These are phyloP conservation scores for Taphrina populina DNA, from an alignment of 1,139 yeast genomes.

Conservation along the genomic window DNA sequence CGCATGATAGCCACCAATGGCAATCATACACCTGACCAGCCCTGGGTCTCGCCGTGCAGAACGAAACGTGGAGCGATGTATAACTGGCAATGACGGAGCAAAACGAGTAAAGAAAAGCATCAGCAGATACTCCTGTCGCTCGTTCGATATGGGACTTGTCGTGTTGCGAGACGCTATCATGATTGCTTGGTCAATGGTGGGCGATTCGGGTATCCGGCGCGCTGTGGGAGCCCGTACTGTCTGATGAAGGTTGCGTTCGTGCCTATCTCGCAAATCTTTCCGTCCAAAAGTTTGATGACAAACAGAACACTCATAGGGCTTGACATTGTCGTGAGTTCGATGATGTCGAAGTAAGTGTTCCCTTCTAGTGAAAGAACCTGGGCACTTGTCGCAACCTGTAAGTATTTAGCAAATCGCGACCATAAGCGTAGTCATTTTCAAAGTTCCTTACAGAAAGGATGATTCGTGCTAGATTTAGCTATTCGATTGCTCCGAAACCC, in stretches of 20 bases:
- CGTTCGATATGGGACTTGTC: background rate
- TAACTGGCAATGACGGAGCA: slow-evolving; percentile 5
- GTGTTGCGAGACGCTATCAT: background rate
- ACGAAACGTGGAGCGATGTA: slow-evolving; percentile 10
- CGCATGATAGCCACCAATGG: slow-evolving; percentile 7
- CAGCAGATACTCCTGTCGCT: slow-evolving; percentile 1
- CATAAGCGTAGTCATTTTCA: background rate
- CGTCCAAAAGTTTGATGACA: slow-evolving; percentile 18
- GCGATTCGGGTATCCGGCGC: background rate
- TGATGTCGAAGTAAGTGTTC: slow-evolving; percentile 94
- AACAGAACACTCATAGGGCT: slow-evolving; percentile 74
- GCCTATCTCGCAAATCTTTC: slow-evolving; percentile 15
- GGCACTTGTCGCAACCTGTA: slow-evolving; percentile 68
- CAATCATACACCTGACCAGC: slow-evolving; percentile 6
- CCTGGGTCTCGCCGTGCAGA: slow-evolving; percentile 5
- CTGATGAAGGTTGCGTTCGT: slow-evolving; percentile 16
- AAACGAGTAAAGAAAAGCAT: slow-evolving; percentile 14
- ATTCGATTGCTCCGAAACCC: background rate
- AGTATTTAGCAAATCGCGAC: background rate
- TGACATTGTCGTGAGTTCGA: slow-evolving; percentile 91
- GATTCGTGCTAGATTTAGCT: slow-evolving; percentile 1
- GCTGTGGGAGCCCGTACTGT: slow-evolving; percentile 3
- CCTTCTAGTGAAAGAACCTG: slow-evolving; percentile 90
- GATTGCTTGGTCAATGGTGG: background rate
- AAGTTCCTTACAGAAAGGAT: slow-evolving; percentile 1